Conservation (phyloP, 371 early-diverging fungal genomes). For the Chytridium lagenaria region DNA sequence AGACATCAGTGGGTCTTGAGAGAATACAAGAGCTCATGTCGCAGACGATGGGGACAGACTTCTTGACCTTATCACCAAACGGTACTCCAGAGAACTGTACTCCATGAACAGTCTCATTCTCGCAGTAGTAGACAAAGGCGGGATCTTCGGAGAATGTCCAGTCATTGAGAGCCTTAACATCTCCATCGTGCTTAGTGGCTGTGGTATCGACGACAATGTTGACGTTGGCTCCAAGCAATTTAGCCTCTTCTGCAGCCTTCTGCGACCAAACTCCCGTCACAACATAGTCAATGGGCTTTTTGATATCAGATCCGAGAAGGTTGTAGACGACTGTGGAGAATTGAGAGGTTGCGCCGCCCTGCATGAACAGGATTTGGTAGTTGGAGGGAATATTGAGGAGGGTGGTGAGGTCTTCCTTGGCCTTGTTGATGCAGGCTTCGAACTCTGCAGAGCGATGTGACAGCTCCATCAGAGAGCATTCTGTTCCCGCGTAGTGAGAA, state of each 20-base stretch:
- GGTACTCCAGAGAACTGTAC: slow-evolving; percentile 74
- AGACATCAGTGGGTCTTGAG: slow-evolving; percentile 82
- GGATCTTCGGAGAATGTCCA: slow-evolving; percentile 75
- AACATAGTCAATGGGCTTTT: slow-evolving; percentile 75
- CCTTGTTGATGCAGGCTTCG: slow-evolving; percentile 71
- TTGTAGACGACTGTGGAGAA: slow-evolving; percentile 91
- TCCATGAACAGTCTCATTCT: slow-evolving; percentile 97
- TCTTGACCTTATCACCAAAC: slow-evolving; percentile 47
- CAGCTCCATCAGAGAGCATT: slow-evolving; percentile 92
- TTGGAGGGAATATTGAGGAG: slow-evolving; percentile 83
- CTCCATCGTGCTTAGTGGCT: slow-evolving; percentile 42
- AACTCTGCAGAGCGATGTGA: slow-evolving; percentile 91
- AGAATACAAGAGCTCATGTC: slow-evolving; percentile 96
- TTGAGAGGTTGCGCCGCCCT: slow-evolving; percentile 94
- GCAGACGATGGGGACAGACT: slow-evolving; percentile 81
- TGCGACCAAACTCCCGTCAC: slow-evolving; percentile 94
- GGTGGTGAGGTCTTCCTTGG: slow-evolving; percentile 71
- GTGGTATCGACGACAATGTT: slow-evolving; percentile 67
- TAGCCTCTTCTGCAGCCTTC: slow-evolving; percentile 88
- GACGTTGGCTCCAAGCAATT: slow-evolving; percentile 73
- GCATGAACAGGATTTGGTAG: slow-evolving; percentile 91
- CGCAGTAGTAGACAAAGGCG: slow-evolving; percentile 92
- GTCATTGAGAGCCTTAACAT: slow-evolving; percentile 49
- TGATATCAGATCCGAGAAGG: slow-evolving; percentile 61
- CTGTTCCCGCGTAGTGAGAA: slow-evolving; percentile 76